Evolutionary conservation across 352 stramenopile species (phyloP).

Genomic region (Phytophthora meadii): DNA sequence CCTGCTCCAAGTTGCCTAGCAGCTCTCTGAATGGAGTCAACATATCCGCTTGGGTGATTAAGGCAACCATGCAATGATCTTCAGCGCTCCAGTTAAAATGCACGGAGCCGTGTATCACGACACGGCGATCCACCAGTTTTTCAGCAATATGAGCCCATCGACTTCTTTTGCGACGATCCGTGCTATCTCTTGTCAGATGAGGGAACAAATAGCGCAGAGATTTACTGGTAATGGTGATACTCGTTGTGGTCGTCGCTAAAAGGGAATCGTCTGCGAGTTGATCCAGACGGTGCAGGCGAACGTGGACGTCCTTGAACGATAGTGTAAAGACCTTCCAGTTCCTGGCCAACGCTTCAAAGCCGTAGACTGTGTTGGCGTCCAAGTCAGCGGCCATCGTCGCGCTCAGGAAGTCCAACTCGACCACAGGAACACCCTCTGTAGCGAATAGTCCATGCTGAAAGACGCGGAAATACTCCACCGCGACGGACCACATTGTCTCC

Average conservation of each 20-base stretch:
- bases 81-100: neutral
- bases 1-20: neutral
- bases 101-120: neutral
- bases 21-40: neutral
- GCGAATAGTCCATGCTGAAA: constrained; percentile 1
- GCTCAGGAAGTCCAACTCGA: constrained; percentile 2
- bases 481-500: constrained; percentile 3
- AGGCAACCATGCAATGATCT: neutral
- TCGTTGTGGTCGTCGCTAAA: constrained; percentile 1
- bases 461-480: constrained; percentile 1
- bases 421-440: neutral
- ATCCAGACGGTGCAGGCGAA: neutral
- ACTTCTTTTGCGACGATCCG: neutral
- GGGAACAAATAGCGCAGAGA: neutral
- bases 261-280: constrained; percentile 3
- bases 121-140: neutral
- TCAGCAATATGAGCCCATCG: neutral
- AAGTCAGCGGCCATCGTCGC: constrained; percentile 1
- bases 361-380: constrained; percentile 1
- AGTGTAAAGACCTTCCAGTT: constrained; percentile 11
- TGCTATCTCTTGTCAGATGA: neutral
- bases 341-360: neutral
- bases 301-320: neutral
- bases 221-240: constrained; percentile 1
- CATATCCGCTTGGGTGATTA: constrained; percentile 5